These are phyloP conservation scores for Digitaria exilis DNA, from an alignment of 202 grass and related monocot species.

Conservation along the genomic window DNA sequence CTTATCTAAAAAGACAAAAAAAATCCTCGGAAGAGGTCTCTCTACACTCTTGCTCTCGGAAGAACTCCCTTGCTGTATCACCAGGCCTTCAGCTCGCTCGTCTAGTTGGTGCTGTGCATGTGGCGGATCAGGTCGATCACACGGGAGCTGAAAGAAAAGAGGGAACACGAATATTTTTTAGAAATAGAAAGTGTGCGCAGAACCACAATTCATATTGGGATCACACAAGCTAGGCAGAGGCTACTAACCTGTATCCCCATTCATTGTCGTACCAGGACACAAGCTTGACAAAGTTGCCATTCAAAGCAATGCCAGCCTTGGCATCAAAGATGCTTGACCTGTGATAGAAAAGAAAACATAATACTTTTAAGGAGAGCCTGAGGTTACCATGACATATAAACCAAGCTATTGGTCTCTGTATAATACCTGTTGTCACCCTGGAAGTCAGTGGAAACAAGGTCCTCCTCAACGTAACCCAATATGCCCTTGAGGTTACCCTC, in stretches of 20 bases:
- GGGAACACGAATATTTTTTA: not conserved
- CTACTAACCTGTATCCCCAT: conserved; percentile 80
- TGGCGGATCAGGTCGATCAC: conserved; percentile 79
- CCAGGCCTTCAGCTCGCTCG: not conserved
- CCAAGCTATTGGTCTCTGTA: not conserved
- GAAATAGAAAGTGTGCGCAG: too few species aligned
- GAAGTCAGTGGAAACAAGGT: conserved; percentile 90
- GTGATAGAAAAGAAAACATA: not conserved
- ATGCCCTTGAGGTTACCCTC: conserved; percentile 87
- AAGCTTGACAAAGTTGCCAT: conserved; percentile 72
- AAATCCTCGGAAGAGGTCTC: too few species aligned
- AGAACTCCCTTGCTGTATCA: too few species aligned
- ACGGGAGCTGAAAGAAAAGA: conserved; percentile 52
- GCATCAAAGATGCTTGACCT: conserved; percentile 95
- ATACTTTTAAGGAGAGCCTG: not conserved
- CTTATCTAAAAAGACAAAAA: too few species aligned
- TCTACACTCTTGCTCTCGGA: too few species aligned
- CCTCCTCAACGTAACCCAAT: conserved; percentile 80
- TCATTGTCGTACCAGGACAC: conserved; percentile 91
- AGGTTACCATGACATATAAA: not conserved
- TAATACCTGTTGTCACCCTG: conserved; percentile 76
- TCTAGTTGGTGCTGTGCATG: too few species aligned
- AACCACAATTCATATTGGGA: too few species aligned
- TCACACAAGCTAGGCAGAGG: not conserved
- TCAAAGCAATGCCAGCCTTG: conserved; percentile 87